Evolutionary conservation across 441 rosid genomes (phyloP), one percentile per base, ranked within the genome.

Genomic region (Metrosideros polymorpha): DNA sequence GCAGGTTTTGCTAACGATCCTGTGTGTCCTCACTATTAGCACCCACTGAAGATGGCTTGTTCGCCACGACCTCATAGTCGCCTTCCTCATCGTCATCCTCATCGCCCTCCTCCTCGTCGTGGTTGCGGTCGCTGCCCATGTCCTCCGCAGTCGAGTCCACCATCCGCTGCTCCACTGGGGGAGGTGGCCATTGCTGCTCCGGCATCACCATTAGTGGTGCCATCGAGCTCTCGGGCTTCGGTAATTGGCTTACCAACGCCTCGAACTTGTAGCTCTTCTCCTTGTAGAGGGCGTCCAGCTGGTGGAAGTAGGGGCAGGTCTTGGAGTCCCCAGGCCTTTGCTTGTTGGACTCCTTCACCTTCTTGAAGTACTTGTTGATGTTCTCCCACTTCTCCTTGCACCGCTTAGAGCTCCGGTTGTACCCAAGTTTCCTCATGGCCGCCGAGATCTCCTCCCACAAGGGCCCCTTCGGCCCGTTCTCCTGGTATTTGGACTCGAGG

Each of bases 121-220:
- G 83, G 93, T 6, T 91, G 14, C 61, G 89, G 54, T 89, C 88
- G 42, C 88, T 86, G 29, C 53, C 86, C 83, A 84, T 27, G 24
- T 87, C 84, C 47, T 84, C 88, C 12, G 49, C 75, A 4, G 22
- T 25, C n/a, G 61, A 56, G 51, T 63, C 75, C 27, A 12, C 45
- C 59, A 54, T 57, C 32, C 4, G 84, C 10, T 84, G 90, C 86
- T 87, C 87, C 47, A 76, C 84, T 32, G 90, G 91, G 39, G 92
- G 88, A 29, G 92, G 92, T 6, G 94, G 98, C 92, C 97, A 95
- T 90, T 96, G 98, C 88, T 95, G 96, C 89, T 96, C 95, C 5
- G 98, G 96, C 57, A 84, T 91, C 13, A 93, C 98, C 95, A 94
- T 91, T 85, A 94, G 76, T 9, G 96, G 96, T 27, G 89, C 91